Base-by-base conservation (phyloP, 176 grass and related monocot species). In the bread wheat (Triticum aestivum) region DNA sequence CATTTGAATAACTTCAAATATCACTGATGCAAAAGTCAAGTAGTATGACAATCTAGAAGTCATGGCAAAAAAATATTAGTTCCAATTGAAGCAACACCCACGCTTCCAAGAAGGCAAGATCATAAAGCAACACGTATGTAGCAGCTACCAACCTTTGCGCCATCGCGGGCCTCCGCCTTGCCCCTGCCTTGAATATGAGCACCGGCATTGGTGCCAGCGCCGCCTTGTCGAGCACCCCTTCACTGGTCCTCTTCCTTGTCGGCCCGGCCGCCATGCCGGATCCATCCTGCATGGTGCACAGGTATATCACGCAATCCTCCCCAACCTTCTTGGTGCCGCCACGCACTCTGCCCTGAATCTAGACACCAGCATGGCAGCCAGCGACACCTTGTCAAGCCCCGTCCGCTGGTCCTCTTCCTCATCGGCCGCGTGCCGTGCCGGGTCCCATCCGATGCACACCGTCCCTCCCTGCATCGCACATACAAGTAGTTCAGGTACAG, bases 401-500 rank as follows among this genome's bases (percentile, higher is more conserved):
- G 79, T 6, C 61, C 52, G 34, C 27, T 20, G 13, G 20, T 10
- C 45, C 61, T 45, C 85, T 87, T 91, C 44, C 81, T 61, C 6
- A 39, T 20, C 2, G 47, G 33, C 5, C 42, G 4, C 24, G 38
- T 0, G 34, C 58, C 24, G 14, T 32, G 74, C 34, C 65, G 34
- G 34, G 20, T 61, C 13, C 61, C 69, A 58, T 81, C 42, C 81
- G 58, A 76, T 84, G 80, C 75, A 91, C 89, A 81, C 89, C 76
- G 68, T 90, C 85, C 66, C 66, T 34, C 6, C 75, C 89, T 87
- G 75, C 89, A 91, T 11, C 47, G 80, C 62, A 84, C 76, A 85
- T 91, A 91, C 15, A 91, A 76, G 85, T 87, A 91, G 81, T 91
- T 91, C 11, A 87, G 51, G 85, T 91, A 91, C 14, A 91, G 76